Percentiles rank a stretch among this genome's conserved stretches.
Evolutionary conservation across 768 basidiomycete species (phyloP).

Genomic region (Termitomyces sp.): DNA sequence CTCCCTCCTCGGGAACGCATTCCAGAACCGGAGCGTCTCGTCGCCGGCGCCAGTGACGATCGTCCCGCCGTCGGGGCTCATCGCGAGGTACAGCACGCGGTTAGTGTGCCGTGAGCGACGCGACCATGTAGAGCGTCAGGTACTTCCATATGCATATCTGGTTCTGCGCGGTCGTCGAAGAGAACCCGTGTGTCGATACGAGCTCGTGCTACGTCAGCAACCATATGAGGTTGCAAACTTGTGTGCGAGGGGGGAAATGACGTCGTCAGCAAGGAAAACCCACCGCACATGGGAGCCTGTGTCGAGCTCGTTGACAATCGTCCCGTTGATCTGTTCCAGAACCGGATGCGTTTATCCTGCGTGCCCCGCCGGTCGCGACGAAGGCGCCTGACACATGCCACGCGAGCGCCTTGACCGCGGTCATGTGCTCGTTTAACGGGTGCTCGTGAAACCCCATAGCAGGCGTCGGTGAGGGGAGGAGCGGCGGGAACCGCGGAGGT

Average conservation of each 20-base stretch:
- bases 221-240: constrained; percentile 98
- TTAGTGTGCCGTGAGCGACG: constrained; percentile 88
- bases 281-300: constrained; percentile 98
- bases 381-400: constrained; percentile 95
- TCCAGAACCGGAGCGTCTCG: constrained; percentile 97
- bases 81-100: constrained; percentile 92
- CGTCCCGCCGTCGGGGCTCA: constrained; percentile 96
- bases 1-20: constrained; percentile 84
- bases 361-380: constrained; percentile 96
- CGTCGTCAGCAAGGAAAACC: too few species aligned
- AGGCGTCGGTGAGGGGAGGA: background rate
- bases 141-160: constrained; percentile 97
- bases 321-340: constrained; percentile 92
- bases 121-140: constrained; percentile 90
- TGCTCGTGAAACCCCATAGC: too few species aligned
- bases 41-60: constrained; percentile 98
- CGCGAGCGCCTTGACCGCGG: constrained; percentile 95
- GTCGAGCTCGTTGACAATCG: constrained; percentile 81
- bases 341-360: constrained; percentile 97
- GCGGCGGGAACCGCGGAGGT: constrained; percentile 51
- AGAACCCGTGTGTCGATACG: constrained; percentile 97
- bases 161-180: constrained; percentile 89
- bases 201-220: constrained; percentile 93
- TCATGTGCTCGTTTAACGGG: too few species aligned
- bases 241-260: too few species aligned